Conservation (phyloP, 2,329 filamentous ascomycete genomes). For the Thielaviopsis punctulata region DNA sequence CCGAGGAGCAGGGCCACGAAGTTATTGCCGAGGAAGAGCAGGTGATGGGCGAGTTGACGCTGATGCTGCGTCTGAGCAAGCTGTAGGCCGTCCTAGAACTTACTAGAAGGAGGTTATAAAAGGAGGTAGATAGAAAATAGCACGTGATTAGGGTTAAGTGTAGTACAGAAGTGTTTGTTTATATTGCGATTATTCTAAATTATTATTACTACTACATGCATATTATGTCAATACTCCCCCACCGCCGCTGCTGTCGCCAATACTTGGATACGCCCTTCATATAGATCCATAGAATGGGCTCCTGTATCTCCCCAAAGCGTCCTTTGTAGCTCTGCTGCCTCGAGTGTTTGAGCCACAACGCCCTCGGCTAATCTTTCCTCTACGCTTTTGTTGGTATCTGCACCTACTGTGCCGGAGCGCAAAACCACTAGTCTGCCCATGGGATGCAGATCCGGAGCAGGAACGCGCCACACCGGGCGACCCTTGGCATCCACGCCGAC, state of each 20-base stretch:
- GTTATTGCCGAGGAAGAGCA: constrained; percentile 71
- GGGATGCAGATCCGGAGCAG: constrained; percentile 48
- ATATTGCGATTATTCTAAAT: too few relatives aligned
- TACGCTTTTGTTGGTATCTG: constrained; percentile 29
- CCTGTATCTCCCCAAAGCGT: constrained; percentile 70
- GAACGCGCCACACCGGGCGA: constrained; percentile 40
- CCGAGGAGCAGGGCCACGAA: constrained; percentile 16
- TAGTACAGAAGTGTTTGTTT: too few relatives aligned
- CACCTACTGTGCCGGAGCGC: constrained; percentile 28
- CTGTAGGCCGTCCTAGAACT: too few relatives aligned
- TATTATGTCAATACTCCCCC: not conserved
- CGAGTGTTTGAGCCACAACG: constrained; percentile 50
- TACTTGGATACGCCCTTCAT: constrained; percentile 52
- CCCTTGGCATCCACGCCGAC: not conserved
- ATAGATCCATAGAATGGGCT: constrained; percentile 65
- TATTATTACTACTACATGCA: too few relatives aligned
- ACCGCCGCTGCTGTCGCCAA: constrained; percentile 29
- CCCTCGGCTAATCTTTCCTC: constrained; percentile 36
- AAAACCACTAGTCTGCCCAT: constrained; percentile 54
- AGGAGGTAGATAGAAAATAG: too few relatives aligned
- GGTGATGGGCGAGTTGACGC: constrained; percentile 67
- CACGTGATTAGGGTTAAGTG: too few relatives aligned
- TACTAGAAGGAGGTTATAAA: too few relatives aligned
- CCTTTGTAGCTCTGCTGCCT: constrained; percentile 48
- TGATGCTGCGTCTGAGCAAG: constrained; percentile 59